A percentile compares a stretch with the other conserved stretches of the same genome.
These are phyloP conservation scores for Globisporangium camurandrum DNA, from an alignment of 352 stramenopile genomes.

Conservation along the genomic window DNA sequence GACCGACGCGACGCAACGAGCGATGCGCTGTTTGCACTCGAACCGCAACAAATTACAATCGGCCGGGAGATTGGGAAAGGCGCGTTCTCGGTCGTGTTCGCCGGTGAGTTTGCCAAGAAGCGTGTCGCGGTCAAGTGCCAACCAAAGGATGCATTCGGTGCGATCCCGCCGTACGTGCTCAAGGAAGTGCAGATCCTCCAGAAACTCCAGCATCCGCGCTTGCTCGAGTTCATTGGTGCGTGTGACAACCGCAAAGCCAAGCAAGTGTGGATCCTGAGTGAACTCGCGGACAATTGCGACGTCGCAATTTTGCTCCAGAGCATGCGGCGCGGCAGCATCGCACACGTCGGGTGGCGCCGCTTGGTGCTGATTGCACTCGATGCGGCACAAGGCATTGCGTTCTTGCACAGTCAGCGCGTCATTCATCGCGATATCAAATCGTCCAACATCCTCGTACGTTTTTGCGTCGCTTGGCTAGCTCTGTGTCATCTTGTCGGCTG, in stretches of 20 bases:
- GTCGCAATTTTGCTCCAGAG: constrained; percentile 57
- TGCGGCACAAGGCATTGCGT: constrained; percentile 88
- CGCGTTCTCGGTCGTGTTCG: constrained; percentile 76
- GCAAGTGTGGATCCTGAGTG: constrained; percentile 80
- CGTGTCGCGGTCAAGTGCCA: constrained; percentile 83
- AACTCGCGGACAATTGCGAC: constrained; percentile 72
- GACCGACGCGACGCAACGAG: constrained; percentile 14
- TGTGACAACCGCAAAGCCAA: constrained; percentile 61
- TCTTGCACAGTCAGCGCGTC: constrained; percentile 88
- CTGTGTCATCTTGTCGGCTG: background rate
- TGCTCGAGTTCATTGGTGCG: constrained; percentile 71
- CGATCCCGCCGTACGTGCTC: constrained; percentile 67
- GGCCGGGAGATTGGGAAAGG: constrained; percentile 80
- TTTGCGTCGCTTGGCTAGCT: background rate
- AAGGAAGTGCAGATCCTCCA: constrained; percentile 71
- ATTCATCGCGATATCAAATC: constrained; percentile 87
- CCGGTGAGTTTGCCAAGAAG: constrained; percentile 62
- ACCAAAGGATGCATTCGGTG: constrained; percentile 62
- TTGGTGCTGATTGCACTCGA: constrained; percentile 70
- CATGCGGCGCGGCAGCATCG: constrained; percentile 33
- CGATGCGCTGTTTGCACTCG: constrained; percentile 43
- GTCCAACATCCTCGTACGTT: constrained; percentile 66
- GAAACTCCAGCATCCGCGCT: constrained; percentile 54
- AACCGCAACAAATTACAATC: constrained; percentile 56
- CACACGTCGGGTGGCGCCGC: constrained; percentile 52